A percentile compares a stretch with the other conserved stretches of the same genome.
Conservation (phyloP, 23 red algal genomes). For the Pyropia haitanensis region DNA sequence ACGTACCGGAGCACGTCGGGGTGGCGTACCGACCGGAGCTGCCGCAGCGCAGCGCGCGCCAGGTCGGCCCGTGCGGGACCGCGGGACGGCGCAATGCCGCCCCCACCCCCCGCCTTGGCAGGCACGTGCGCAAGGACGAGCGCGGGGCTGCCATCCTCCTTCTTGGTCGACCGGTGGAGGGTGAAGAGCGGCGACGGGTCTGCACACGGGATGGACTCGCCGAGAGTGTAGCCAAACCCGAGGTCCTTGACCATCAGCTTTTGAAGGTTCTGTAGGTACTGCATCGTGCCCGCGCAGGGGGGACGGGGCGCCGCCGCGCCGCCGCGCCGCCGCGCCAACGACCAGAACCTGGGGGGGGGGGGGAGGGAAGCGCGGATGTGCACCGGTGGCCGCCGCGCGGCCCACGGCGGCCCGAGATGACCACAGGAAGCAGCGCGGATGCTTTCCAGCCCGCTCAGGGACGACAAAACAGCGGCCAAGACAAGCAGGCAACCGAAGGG, state of each 20-base stretch:
- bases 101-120: slow-evolving; percentile 6
- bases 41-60: slow-evolving; percentile 39
- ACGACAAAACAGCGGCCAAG: too few species aligned
- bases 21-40: slow-evolving; percentile 75
- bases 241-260: slow-evolving; percentile 73
- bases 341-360: too few species aligned
- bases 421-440: too few species aligned
- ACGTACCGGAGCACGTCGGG: slow-evolving; percentile 85
- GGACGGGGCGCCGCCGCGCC: too few species aligned
- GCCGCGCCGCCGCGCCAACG: too few species aligned
- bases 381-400: too few species aligned
- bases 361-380: too few species aligned
- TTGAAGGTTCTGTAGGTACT: slow-evolving; percentile 51
- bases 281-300: too few species aligned
- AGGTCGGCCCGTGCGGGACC: slow-evolving; percentile 11
- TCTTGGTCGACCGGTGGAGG: slow-evolving; percentile 37
- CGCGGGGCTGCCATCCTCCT: slow-evolving; percentile 17
- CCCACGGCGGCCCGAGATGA: too few species aligned
- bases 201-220: slow-evolving; percentile 13
- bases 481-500: too few species aligned
- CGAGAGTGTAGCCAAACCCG: slow-evolving; percentile 30
- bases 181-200: slow-evolving; percentile 37
- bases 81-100: background rate
- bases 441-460: too few species aligned
- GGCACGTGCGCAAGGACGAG: slow-evolving; percentile 35